Base-by-base conservation (phyloP, 768 basidiomycete species). In the Naganishia kalamii region DNA sequence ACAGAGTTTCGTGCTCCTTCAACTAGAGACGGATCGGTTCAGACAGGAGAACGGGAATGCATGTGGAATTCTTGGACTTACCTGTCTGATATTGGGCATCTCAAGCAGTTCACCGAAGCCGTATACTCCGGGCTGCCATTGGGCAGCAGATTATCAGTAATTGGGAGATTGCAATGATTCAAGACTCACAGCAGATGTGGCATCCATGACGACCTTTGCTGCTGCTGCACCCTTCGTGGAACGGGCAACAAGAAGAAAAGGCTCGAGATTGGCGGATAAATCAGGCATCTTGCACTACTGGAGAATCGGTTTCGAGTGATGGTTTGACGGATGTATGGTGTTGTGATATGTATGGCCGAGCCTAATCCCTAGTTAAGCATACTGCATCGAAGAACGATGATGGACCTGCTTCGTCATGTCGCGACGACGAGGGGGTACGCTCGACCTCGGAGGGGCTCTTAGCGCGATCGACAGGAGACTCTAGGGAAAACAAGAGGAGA, bases 151-250 rank as follows among this genome's bases (percentile, higher is more conserved):
- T 15, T 4, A 4, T 44, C 19, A 7, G 23, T 25, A 33, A 35
- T n/a, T 32, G 10, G 19, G 4, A 30, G 32, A 4, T 2, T 46
- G 27, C 17, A 17, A 30, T 61, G 23, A 46, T 11, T 11, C 15
- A 30, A 23, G 21, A 70, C 78, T 54, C 41, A 79, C 78, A 0
- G 93, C 90, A 47, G 89, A 84, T 27, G 88, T 92, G 62, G 87
- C 93, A 74, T 96, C 88, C 71, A 86, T 83, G 32, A 93, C 80
- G 43, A 77, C 67, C 74, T 93, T 92, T 6, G 90, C 92, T 0
- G 92, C 92, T 0, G 89, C 90, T 0, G 91, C 91, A 1, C 94
- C 94, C 74, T 90, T 93, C 11, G 89, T 85, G 0, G 89, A 89
- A 75, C 93, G 92, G 3, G 88, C 90, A 80, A 97, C 90, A 66